Evolutionary conservation across 306 rosid genomes (phyloP), one percentile per base, ranked within the genome.

Genomic region (Dryas alaskensis): DNA sequence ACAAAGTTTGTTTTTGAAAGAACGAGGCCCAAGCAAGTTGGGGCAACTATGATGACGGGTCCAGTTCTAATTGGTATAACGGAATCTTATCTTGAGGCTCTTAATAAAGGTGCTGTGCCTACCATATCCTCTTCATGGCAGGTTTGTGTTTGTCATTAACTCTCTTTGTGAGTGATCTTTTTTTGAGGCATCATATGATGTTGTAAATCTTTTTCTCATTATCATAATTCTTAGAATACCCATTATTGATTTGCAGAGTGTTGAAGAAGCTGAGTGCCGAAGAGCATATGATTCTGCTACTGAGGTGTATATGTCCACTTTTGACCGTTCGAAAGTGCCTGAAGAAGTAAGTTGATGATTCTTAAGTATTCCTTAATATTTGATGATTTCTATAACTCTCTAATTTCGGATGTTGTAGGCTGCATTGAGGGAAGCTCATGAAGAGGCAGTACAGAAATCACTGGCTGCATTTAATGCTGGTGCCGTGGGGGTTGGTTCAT

Each of bases 101-200:
- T 95, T 49, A 95, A 95, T 78, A 86, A 88, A 63, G 99, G 99
- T 81, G 99, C 99, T 2, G 99, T 95, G 79, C 99, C 99, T 55
- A 82, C 93, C 45, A 92, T 95, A 82, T 82, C 94, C 71, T 95
- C 98, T 74, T 92, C 99, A 22, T 95, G 99, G 99, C 98, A 95
- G 99, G 99, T 90, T 67, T 54, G 81, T 85, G 8, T 60, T n/a
- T 40, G 22, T 60, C 37, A 17, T 64, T 27, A 77, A 59, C 51
- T 62, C n/a, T 53, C 75, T 10, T 67, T 13, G 5, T 54, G 2
- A 40, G 64, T 31, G 10, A 1, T 51, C 0, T 69, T 31, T 76
- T 76, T 27, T 1, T 27, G 31, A 27, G 31, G 31, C 31, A 27
- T 27, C 31, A 27, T 27, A 27, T 27, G 2, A 27, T 27, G 2